Percentiles rank a stretch among this genome's conserved stretches.
Evolutionary conservation across 805 yeast species (phyloP).

Genomic region (Lipomyces mesembrius): DNA sequence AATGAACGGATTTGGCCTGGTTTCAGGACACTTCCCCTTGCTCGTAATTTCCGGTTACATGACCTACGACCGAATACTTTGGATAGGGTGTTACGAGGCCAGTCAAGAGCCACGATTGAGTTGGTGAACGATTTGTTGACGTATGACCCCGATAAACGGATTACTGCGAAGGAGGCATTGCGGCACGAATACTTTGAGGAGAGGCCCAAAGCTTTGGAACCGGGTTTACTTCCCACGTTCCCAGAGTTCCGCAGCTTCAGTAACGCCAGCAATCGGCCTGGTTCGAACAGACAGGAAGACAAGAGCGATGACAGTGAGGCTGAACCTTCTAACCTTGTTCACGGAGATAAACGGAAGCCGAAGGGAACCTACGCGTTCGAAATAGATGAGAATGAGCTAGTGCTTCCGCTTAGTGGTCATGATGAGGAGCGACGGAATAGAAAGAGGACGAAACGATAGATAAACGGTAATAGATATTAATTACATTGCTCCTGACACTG

Average conservation of each 20-base stretch:
- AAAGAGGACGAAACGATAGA: neutral
- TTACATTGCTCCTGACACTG: neutral
- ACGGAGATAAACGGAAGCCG: neutral
- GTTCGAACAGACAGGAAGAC: neutral
- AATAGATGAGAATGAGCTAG: slow-evolving; percentile 6
- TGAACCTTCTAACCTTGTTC: neutral
- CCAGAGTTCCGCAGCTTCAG: slow-evolving; percentile 17
- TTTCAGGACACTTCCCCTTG: slow-evolving; percentile 68
- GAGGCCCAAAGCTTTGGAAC: slow-evolving; percentile 54
- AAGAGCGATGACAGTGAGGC: neutral
- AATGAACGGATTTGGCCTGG: slow-evolving; percentile 72
- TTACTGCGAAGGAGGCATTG: slow-evolving; percentile 70
- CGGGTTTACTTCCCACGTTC: slow-evolving; percentile 29
- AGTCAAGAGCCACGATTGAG: slow-evolving; percentile 56
- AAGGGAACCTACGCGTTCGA: slow-evolving; percentile 14
- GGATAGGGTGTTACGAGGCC: slow-evolving; percentile 49
- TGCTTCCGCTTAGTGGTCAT: neutral
- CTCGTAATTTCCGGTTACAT: slow-evolving; percentile 51
- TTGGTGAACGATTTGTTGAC: slow-evolving; percentile 65
- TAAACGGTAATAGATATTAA: neutral
- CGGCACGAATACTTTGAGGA: slow-evolving; percentile 70
- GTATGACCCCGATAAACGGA: slow-evolving; percentile 69
- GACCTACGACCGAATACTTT: slow-evolving; percentile 45
- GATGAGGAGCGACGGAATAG: neutral
- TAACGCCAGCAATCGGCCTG: neutral